Conservation (phyloP, 208 protist genomes). For the Leishmania lainsoni region DNA sequence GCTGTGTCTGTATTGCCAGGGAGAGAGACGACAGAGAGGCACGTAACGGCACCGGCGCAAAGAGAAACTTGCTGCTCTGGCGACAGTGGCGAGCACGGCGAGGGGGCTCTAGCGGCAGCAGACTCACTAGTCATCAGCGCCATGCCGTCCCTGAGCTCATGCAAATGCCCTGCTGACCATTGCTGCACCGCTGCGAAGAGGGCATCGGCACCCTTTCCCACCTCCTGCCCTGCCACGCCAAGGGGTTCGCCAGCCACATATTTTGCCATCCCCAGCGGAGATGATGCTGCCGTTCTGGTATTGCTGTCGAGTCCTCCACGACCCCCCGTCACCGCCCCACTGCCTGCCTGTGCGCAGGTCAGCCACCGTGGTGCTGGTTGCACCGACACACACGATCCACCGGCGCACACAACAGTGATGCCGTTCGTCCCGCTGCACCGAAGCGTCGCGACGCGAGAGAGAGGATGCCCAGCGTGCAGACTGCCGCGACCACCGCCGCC, state of each 20-base stretch:
- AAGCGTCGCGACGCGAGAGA: slow-evolving; percentile 23
- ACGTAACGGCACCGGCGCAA: slow-evolving; percentile 38
- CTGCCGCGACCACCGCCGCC: neutral
- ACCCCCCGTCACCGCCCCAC: neutral
- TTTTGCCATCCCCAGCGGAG: neutral
- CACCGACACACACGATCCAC: slow-evolving; percentile 25
- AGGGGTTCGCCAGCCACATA: neutral
- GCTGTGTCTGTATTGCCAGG: slow-evolving; percentile 39
- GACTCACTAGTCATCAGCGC: neutral
- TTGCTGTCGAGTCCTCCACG: neutral
- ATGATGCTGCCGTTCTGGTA: neutral
- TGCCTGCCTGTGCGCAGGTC: neutral
- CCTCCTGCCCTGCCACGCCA: neutral
- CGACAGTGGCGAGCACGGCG: neutral
- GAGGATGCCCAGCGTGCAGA: slow-evolving; percentile 15
- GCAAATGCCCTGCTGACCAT: neutral
- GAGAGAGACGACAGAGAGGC: slow-evolving; percentile 36
- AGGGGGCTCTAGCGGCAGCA: neutral
- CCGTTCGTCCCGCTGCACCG: neutral
- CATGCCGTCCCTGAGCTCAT: neutral
- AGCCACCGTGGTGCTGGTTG: slow-evolving; percentile 18
- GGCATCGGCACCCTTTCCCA: slow-evolving; percentile 16
- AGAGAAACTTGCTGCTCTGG: slow-evolving; percentile 17
- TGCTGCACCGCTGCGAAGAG: slow-evolving; percentile 15
- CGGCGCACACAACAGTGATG: slow-evolving; percentile 18